phyloP scores from a whole-genome alignment of 140 eudicot species.

The Eryngium alpinum region DNA sequence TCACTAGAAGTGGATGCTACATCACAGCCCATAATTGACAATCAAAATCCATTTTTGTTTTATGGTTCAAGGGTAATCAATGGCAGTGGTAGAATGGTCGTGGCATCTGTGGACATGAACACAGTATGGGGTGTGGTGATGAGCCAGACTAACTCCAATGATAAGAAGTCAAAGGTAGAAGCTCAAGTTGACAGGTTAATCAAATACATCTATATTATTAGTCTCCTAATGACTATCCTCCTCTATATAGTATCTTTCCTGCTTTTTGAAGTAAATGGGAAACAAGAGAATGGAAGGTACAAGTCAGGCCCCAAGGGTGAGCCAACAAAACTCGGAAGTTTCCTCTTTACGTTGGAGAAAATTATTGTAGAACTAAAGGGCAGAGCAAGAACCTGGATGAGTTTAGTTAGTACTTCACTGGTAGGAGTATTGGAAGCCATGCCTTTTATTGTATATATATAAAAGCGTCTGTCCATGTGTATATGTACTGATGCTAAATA shows the following conservation, averaged over 20 bases:
- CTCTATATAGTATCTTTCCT: constrained; percentile 20
- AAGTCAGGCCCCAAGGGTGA: constrained; percentile 19
- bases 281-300: constrained; percentile 19
- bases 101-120: constrained; percentile 20
- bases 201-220: constrained; percentile 17
- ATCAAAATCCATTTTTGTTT: constrained; percentile 34
- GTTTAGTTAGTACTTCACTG: constrained; percentile 25
- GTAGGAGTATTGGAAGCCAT: constrained; percentile 34
- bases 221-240: constrained; percentile 30
- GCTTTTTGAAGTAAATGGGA: constrained; percentile 17
- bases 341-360: constrained; percentile 8
- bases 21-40: constrained; percentile 8
- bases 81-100: constrained; percentile 39
- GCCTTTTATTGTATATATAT: too few species aligned
- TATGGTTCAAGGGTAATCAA: constrained; percentile 33
- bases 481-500: too few species aligned
- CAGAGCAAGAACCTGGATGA: constrained; percentile 17
- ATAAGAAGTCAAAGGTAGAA: constrained; percentile 21
- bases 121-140: constrained; percentile 32
- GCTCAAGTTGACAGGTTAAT: constrained; percentile 25
- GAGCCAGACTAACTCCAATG: constrained; percentile 14
- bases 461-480: too few species aligned
- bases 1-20: constrained; percentile 29
- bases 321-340: constrained; percentile 13
- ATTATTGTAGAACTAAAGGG: constrained; percentile 24